Conservation (phyloP, 257 asterid genomes). For the Solanum pennellii region DNA sequence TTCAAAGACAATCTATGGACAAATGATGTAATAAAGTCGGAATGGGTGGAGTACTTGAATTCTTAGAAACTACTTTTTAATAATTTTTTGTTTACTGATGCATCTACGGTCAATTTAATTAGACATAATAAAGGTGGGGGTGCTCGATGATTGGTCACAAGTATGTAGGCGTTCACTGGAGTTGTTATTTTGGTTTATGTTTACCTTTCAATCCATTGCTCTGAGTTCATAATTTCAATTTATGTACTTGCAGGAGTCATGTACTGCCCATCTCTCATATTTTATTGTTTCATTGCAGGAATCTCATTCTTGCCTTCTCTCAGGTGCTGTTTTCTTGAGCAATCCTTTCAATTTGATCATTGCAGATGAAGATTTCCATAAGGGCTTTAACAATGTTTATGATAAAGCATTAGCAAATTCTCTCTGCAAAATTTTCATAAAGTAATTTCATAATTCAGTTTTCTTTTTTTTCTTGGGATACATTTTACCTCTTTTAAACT, state of each 20-base stretch:
- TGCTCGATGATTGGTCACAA: neutral
- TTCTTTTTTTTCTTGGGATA: constrained; percentile 2
- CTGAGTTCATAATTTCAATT: neutral
- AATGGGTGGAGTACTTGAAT: neutral
- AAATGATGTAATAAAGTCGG: neutral
- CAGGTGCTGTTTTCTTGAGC: constrained; percentile 94
- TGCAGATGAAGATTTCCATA: constrained; percentile 92
- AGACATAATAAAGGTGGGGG: neutral
- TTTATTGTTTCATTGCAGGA: constrained; percentile 42
- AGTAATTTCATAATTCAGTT: constrained; percentile 24
- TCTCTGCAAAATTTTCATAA: constrained; percentile 67
- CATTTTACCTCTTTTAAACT: neutral
- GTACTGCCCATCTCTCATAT: neutral
- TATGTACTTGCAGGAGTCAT: neutral
- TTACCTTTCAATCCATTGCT: neutral
- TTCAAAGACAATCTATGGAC: neutral
- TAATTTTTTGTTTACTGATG: neutral
- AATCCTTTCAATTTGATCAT: constrained; percentile 85
- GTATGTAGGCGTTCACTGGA: neutral
- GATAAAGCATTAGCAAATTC: constrained; percentile 83
- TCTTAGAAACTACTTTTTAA: neutral
- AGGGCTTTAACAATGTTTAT: constrained; percentile 85
- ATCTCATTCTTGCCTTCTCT: constrained; percentile 68
- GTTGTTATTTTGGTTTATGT: neutral
- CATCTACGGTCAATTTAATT: neutral